Base-by-base conservation (phyloP, 2,329 filamentous ascomycete genomes). In the Coniella lustricola region DNA sequence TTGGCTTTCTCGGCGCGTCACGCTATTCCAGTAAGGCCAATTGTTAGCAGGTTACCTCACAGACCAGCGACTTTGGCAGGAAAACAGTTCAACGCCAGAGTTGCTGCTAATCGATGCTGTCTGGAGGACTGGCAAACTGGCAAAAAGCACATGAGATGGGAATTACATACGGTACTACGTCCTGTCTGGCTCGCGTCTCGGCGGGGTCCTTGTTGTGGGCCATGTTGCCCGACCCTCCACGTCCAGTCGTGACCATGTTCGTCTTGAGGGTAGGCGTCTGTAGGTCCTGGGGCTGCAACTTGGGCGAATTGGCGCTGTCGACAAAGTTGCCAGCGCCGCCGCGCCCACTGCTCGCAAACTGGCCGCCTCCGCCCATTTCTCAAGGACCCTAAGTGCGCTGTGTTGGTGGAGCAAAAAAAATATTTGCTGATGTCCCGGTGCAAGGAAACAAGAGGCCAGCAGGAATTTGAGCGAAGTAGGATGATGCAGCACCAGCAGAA, bases 141-240 rank as follows among this genome's bases (percentile, higher is more conserved):
- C 8, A 16, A 41, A 16, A 18, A 16, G 9, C n/a, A 29, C n/a
- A 3, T 7, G 36, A 9, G 7, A 14, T 20, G 4, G 21, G 32
- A 46, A 13, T n/a, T n/a, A 72, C 77, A 62, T 68, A 82, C 79
- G 81, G 79, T 51, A 84, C 81, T 52, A 96, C 87, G 60, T 96
- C 90, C 67, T 97, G 91, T 36, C 82, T 82, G 47, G 81, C 75
- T 54, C 90, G 84, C 32, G 90, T 88, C 62, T 87, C 81, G 36
- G 74, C 69, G 3, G 84, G 81, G 58, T 93, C 84, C 54, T 80
- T 81, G 62, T 84, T 83, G 57, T 69, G 72, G 41, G 85, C 82
- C 85, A 95, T 95, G 72, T 95, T 95, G 52, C 90, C 90, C 4
- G 79, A 83, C 53, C 90, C 90, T 48, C 90, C 90, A 44, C 90